Conservation (phyloP, 352 stramenopile genomes). For the Phytophthora fragariae region DNA sequence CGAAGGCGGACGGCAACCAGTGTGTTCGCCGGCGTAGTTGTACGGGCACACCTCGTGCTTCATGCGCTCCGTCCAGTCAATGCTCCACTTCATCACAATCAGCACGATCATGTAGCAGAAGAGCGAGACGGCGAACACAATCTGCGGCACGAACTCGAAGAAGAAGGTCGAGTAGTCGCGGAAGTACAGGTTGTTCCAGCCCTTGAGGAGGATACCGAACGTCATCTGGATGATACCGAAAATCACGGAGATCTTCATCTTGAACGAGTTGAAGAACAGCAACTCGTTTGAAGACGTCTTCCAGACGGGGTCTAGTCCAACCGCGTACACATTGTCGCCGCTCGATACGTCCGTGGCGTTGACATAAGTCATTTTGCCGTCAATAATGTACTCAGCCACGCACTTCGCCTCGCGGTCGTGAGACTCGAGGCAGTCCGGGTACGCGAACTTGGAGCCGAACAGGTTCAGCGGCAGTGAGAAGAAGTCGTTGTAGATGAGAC, state of each 20-base stretch:
- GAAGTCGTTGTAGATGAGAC: constrained; percentile 99
- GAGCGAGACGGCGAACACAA: constrained; percentile 96
- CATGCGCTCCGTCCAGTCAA: constrained; percentile 98
- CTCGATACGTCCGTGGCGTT: constrained; percentile 82
- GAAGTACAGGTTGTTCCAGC: constrained; percentile 98
- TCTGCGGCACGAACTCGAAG: constrained; percentile 98
- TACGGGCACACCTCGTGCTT: constrained; percentile 91
- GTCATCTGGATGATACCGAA: constrained; percentile 99
- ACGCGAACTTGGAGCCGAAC: constrained; percentile 96
- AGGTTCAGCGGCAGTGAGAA: constrained; percentile 98
- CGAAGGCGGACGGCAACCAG: constrained; percentile 96
- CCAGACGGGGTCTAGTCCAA: constrained; percentile 99
- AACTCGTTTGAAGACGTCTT: constrained; percentile 98
- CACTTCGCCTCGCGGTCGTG: constrained; percentile 65
- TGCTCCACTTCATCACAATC: constrained; percentile 99
- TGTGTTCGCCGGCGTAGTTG: constrained; percentile 93
- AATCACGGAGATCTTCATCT: constrained; percentile 99
- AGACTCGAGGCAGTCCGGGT: constrained; percentile 80
- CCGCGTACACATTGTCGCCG: constrained; percentile 94
- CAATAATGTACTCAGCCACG: constrained; percentile 74
- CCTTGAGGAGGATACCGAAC: constrained; percentile 96
- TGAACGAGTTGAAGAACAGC: constrained; percentile 99
- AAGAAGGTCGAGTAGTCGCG: constrained; percentile 95
- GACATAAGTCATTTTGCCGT: constrained; percentile 77
- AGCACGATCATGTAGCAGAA: constrained; percentile 99